Base-by-base conservation (phyloP, 768 basidiomycete species). In the Suillus bovinus region DNA sequence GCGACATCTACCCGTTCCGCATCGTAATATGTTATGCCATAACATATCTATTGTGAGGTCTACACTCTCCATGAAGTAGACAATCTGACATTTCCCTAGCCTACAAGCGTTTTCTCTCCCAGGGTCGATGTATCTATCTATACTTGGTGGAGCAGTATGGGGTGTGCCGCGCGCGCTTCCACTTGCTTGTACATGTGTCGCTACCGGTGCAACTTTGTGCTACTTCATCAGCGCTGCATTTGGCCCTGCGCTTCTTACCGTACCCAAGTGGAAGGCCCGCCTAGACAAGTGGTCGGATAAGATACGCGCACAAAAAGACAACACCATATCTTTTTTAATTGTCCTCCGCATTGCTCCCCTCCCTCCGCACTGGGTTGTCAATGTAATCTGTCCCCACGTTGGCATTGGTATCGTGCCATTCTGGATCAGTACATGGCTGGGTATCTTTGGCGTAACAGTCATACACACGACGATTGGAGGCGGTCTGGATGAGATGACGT, bases 51-150 rank as follows among this genome's bases (percentile, higher is more conserved):
- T 99, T 97, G 95, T 96, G 67, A 65, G 93, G 84, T 44, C 58
- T 58, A 38, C 60, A 65, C 11, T 65, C 38, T 56, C 53, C 49
- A n/a, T 29, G 54, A 27, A 17, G 5, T 17, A 58, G 33, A 27
- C 34, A 38, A n/a, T 61, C 70, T 63, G 20, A 54, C 61, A 66
- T 65, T 50, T 29, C 24, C 42, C 11, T 70, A 96, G 95, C 77
- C 81, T 98, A 8, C 96, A 99, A 81, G 94, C 94, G 0, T 99
- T 98, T 77, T 96, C 95, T 8, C 83, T 98, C 16, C 96, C 96
- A 0, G 96, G 96, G 1, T 96, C 94, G 47, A 96, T 99, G 95
- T 99, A 99, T 72, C 85, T 99, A 54, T 94, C 94, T 59, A 97
- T 99, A 69, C 86, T 98, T 14, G 95, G 92, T 22, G 96, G 96